Percentiles rank a stretch among this genome's conserved stretches.
phyloP scores from a whole-genome alignment of 2,329 filamentous ascomycete genomes.

The Fonsecaea pugnacius region DNA sequence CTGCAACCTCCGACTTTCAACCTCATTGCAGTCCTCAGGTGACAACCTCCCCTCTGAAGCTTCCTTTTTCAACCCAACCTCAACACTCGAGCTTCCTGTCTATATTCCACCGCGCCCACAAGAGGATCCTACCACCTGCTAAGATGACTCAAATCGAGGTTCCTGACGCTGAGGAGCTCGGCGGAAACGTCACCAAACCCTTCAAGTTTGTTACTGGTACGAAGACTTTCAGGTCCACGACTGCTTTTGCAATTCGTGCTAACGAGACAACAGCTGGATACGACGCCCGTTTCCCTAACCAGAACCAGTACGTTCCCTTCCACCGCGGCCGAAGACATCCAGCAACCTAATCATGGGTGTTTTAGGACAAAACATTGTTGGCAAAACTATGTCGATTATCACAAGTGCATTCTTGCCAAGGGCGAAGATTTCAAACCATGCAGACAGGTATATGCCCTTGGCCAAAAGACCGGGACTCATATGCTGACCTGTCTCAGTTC shows the following conservation, averaged over 20 bases:
- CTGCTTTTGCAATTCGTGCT: constrained; percentile 32
- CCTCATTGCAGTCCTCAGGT: constrained; percentile 28
- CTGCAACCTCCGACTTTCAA: constrained; percentile 24
- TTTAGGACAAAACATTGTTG: constrained; percentile 96
- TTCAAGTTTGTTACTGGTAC: constrained; percentile 73
- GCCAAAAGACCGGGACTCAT: constrained; percentile 3
- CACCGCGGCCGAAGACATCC: constrained; percentile 8
- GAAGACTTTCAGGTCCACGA: constrained; percentile 18
- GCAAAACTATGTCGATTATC: constrained; percentile 99
- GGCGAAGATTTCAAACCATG: constrained; percentile 98
- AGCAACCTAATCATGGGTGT: constrained; percentile 22
- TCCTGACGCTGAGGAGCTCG: constrained; percentile 70
- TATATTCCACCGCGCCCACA: constrained; percentile 36
- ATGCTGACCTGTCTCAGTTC: constrained; percentile 65
- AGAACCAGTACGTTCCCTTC: constrained; percentile 64
- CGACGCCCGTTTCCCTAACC: constrained; percentile 98
- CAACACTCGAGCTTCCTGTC: constrained; percentile 13
- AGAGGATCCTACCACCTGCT: constrained; percentile 50
- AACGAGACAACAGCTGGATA: constrained; percentile 64
- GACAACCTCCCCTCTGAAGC: constrained; percentile 22
- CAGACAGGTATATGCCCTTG: constrained; percentile 73
- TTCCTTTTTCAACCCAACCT: constrained; percentile 2
- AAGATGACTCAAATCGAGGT: constrained; percentile 79
- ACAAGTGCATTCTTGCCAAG: constrained; percentile 99
- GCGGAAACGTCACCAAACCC: constrained; percentile 89